Evolutionary conservation across 1,284 basidiomycete species (phyloP), one percentile per base, ranked within the genome.

Genomic region (Calocybe gambosa): DNA sequence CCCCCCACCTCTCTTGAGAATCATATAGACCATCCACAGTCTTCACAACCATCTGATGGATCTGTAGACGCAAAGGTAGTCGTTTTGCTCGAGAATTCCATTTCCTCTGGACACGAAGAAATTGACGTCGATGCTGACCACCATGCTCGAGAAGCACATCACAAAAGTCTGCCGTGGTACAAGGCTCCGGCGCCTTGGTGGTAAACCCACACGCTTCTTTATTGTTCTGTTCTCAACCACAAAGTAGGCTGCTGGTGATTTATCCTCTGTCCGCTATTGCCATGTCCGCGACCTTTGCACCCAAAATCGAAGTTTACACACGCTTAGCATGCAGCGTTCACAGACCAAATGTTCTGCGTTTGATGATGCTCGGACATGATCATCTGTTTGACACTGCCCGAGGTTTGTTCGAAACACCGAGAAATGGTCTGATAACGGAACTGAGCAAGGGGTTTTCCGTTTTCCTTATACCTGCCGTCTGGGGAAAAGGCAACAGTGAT

Each of bases 181-280:
- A 83, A 67, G 61, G 66, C 71, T 40, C 84, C 85, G 5, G 82
- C 83, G 0, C 71, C 82, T 0, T 74, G 70, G 65, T 89, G 86
- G 85, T 85, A 54, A 52, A 77, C 67, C 12, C 9, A 9, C 20
- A 38, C 5, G 44, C 19, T 39, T 37, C 21, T 29, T 10, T 5
- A 13, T 18, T 25, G 46, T 12, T 20, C 13, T 31, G 40, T 7
- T 20, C 47, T 39, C n/a, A 46, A n/a, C n/a, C 28, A 21, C 29
- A 26, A 15, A 13, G 45, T 38, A 87, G 85, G 86, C 59, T 85
- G 37, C 52, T 86, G 15, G 58, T 62, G n/a, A 58, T 72, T 5
- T 59, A 77, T 23, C 79, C 80, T 1, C 60, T 86, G 43, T 62
- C 71, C 7, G 66, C 79, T 0, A 68, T 80, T 7, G 80, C 76